Evolutionary conservation across 2,329 filamentous ascomycete species (phyloP).

Genomic region (Aspergillus sp.): DNA sequence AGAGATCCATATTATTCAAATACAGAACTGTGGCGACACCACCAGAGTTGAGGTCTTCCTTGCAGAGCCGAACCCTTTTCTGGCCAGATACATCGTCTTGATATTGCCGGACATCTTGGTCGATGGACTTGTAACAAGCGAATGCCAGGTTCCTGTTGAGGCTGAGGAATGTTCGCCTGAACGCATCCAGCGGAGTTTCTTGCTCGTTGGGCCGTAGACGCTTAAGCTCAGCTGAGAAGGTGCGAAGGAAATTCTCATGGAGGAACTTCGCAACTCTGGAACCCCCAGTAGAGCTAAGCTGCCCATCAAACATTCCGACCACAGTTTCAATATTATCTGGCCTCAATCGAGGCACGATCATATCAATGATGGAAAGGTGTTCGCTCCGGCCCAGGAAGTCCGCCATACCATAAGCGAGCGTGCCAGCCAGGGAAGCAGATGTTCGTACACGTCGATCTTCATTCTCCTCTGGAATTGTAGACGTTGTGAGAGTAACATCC

Average conservation of each 20-base stretch:
- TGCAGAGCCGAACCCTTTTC: constrained; percentile 67
- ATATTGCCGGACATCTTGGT: constrained; percentile 58
- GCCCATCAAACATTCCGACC: constrained; percentile 93
- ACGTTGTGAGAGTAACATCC: constrained; percentile 94
- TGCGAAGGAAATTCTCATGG: constrained; percentile 89
- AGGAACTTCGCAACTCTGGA: constrained; percentile 96
- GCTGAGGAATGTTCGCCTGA: constrained; percentile 80
- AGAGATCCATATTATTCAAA: constrained; percentile 84
- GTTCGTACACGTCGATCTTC: constrained; percentile 94
- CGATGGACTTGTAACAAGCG: constrained; percentile 74
- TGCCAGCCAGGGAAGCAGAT: constrained; percentile 89
- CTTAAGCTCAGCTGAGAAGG: constrained; percentile 80
- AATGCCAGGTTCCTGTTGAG: constrained; percentile 94
- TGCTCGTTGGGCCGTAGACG: constrained; percentile 63
- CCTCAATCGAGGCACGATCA: constrained; percentile 90
- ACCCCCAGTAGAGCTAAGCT: constrained; percentile 81
- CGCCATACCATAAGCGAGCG: constrained; percentile 94
- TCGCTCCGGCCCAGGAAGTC: constrained; percentile 91
- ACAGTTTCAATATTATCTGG: constrained; percentile 87
- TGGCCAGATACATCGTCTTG: constrained; percentile 72
- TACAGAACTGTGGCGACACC: constrained; percentile 92
- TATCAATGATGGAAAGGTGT: constrained; percentile 91
- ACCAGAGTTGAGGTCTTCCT: constrained; percentile 86
- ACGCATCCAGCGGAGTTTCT: constrained; percentile 78
- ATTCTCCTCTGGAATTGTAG: constrained; percentile 90